Percentiles rank a stretch among this genome's conserved stretches.
These are phyloP conservation scores for Penicillium arizonense DNA, from an alignment of 495 filamentous ascomycete species.

Conservation along the genomic window DNA sequence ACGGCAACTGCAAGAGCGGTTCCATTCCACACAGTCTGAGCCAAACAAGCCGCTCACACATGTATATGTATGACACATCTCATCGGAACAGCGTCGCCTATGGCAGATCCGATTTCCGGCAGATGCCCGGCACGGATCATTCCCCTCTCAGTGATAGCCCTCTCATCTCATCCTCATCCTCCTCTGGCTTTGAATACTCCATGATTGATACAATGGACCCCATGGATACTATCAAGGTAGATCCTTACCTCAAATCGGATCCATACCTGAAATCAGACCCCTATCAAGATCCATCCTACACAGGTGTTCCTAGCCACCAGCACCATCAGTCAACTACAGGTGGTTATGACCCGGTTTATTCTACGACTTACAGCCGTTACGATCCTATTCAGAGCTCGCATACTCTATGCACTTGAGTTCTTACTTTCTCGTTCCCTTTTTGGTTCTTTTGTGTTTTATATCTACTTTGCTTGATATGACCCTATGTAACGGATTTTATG, in stretches of 20 bases:
- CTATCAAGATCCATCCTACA: conserved; percentile 34
- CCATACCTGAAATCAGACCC: conserved; percentile 27
- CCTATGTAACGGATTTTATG: conserved; percentile 22
- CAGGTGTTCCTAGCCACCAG: conserved; percentile 19
- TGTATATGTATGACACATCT: conserved; percentile 37
- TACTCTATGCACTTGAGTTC: conserved; percentile 34
- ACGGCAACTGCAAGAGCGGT: conserved; percentile 28
- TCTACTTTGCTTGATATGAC: conserved; percentile 10
- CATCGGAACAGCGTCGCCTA: conserved; percentile 37
- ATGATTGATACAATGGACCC: conserved; percentile 44
- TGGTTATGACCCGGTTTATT: conserved; percentile 38
- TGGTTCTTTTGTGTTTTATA: conserved; percentile 10
- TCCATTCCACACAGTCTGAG: conserved; percentile 34
- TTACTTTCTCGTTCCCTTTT: conserved; percentile 4
- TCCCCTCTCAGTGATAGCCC: conserved; percentile 43
- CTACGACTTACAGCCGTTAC: conserved; percentile 32
- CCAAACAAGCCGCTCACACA: conserved; percentile 32
- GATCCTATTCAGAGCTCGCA: conserved; percentile 31
- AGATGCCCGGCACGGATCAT: conserved; percentile 34
- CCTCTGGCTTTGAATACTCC: conserved; percentile 39
- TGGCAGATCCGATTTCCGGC: conserved; percentile 34
- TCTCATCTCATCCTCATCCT: conserved; percentile 44
- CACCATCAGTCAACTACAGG: conserved; percentile 23
- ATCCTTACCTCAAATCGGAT: conserved; percentile 23
- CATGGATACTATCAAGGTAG: conserved; percentile 39